Evolutionary conservation across 768 basidiomycete species (phyloP), one percentile per base, ranked within the genome.

Genomic region (Boletus rubroflammeus): DNA sequence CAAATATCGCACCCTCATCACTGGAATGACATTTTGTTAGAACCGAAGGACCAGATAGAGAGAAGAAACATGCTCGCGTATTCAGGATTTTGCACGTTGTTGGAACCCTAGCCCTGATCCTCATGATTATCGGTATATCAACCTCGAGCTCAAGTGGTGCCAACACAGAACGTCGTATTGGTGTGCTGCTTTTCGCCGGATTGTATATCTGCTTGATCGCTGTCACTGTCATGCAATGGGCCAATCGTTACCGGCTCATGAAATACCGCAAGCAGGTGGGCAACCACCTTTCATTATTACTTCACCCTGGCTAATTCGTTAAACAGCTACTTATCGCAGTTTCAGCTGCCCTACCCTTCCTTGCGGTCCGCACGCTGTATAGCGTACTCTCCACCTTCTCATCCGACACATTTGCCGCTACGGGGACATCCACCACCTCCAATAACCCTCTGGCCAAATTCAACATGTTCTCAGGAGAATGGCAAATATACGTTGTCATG

Each of bases 341-440:
- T 42, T 72, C 81, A 21, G 26, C 70, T 44, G 83, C 81, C 9
- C 70, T 88, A 14, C 84, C 84, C 5, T 81, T 86, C 68, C 72
- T 88, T 31, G 80, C 78, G 17, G 78, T 81, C 32, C 68, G 68
- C 11, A 51, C 64, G 14, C 23, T 70, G 4, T 88, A 87, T 62
- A 74, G 78, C 41, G 68, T 88, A 34, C 74, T 88, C 39, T 75
- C 79, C 26, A 78, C 78, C 6, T 87, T 79, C 72, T 83, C 84
- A 40, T 67, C 70, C 19, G 51, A 46, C 21, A 72, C 84, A 15
- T 73, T 76, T 13, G 62, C 75, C 44, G 73, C 3, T 17, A 51
- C 77, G 46, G 51, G 46, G 17, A 11, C 58, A 29, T 34, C 58
- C 23, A 53, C 55, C 19, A 72, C 73, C 5, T 58, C 61, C 14